Base-by-base conservation (phyloP, 1,139 yeast genomes). In the Taphrina betulina region DNA sequence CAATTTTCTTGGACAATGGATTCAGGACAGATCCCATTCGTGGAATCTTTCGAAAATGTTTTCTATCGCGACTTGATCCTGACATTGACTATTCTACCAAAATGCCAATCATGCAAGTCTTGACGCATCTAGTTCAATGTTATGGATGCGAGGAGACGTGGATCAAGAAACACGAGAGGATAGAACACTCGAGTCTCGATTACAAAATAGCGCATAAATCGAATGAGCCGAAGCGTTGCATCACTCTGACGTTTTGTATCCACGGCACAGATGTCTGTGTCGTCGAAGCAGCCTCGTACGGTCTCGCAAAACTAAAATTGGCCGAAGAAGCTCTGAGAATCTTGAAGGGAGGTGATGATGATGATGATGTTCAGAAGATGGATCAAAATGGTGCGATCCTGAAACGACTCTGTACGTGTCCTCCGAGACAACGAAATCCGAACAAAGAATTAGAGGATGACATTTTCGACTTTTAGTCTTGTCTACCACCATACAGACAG, bases 1-100 rank as follows among this genome's bases (percentile, higher is more conserved):
- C 60, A 3, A 53, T 58, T 20, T 53, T 53, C 38, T 28, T 58
- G 20, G 61, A 58, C 33, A 53, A 58, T 16, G 53, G 45, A 7
- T 57, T 58, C 31, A 31, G 40, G 4, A 50, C 36, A 17, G 22
- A 14, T 5, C 54, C 52, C 10, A 24, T 26, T 3, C 42, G 12
- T 22, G 22, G 24, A 17, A 14, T 37, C 26, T 23, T 50, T 33
- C 54, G 17, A 33, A 31, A 10, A 5, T 33, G 22, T 10, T 5
- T 50, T 5, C 20, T 50, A 22, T 24, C 46, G 3, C 28, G 31
- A 29, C 23, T 50, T 10, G 41, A 31, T 23, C 41, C 44, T 10
- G 20, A 29, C 2, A 26, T 42, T 4, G 54, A 43, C 38, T 43
- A 43, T 20, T 29, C 48, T 7, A 16, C 12, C 17, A 31, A 43